Evolutionary conservation across 208 protist genomes (phyloP), one percentile per base, ranked within the genome.

Genomic region (Trichomonas gallinae): DNA sequence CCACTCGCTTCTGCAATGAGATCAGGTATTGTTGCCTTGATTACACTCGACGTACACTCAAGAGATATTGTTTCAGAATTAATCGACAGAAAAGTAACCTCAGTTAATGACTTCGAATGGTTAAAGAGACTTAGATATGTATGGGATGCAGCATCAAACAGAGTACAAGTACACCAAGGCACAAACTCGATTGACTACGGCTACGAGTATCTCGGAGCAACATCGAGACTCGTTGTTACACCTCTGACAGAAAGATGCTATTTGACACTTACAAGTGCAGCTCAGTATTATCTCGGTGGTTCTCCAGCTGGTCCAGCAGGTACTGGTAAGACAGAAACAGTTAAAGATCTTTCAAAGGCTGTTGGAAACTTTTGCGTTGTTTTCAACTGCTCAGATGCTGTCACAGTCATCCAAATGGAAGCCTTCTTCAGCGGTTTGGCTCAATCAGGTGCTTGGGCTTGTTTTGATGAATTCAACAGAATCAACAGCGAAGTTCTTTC

Each of bases 401-500:
- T 98, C 17, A 97, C 98, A 97, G 97, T 98, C 96, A 88, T 97
- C 15, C 96, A 97, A 98, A 99, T 99, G 99, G 98, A 99, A 97
- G 99, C 99, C 97, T 99, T 99, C 97, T 99, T 99, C 97, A 98
- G 98, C 15, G 99, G 99, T 83, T 98, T 99, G 40, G 98, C 98
- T 63, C 99, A 99, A 97, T 98, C 98, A 45, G 99, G 99, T 34
- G 98, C 99, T 81, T 99, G 99, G 99, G 98, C 98, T n/a, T 99
- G 99, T 97, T 98, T 99, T 89, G 99, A 99, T 97, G 99, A 99
- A 98, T 99, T 99, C 98, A 99, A 99, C 97, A 98, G 99, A 96
- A 99, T 99, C 97, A 99, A 99, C 97, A 99, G 99, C 97, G 99
- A 99, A 97, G 99, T 99, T 97, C 98, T 99, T n/a, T 99, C 98